These are phyloP conservation scores for Zoysia pacifica DNA, from an alignment of 176 grass and related monocot species.

Conservation along the genomic window DNA sequence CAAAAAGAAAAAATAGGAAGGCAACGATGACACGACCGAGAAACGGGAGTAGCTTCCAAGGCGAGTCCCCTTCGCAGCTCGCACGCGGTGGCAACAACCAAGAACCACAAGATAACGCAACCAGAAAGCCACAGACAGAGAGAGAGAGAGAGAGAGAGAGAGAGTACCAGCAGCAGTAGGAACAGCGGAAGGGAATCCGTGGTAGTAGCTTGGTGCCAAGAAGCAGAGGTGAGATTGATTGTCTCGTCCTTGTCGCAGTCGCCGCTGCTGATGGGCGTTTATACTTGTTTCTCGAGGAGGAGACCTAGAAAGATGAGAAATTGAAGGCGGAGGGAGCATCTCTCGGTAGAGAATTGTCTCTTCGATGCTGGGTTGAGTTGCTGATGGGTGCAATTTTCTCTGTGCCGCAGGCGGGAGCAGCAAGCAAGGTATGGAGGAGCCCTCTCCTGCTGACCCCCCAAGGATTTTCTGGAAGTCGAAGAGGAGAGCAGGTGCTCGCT, in stretches of 20 bases:
- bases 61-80: background rate
- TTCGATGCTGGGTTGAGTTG: background rate
- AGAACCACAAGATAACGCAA: constrained; percentile 53
- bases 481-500: constrained; percentile 78
- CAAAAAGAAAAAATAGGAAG: background rate
- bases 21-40: constrained; percentile 22
- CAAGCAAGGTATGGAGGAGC: constrained; percentile 49
- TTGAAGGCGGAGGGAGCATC: background rate
- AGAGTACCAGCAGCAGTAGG: background rate
- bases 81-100: background rate
- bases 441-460: constrained; percentile 58
- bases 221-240: constrained; percentile 26
- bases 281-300: background rate
- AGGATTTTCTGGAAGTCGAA: constrained; percentile 85
- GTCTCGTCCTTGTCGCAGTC: background rate
- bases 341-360: background rate
- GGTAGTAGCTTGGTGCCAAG: background rate
- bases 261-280: background rate
- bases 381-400: constrained; percentile 17
- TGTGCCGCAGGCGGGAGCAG: constrained; percentile 19
- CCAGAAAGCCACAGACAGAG: background rate
- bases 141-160: background rate
- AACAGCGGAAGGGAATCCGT: background rate
- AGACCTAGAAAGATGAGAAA: background rate
- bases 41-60: constrained; percentile 51